Evolutionary conservation across 2,329 filamentous ascomycete species (phyloP), one percentile per base, ranked within the genome.

Genomic region (Macrophomina pseudophaseolina): DNA sequence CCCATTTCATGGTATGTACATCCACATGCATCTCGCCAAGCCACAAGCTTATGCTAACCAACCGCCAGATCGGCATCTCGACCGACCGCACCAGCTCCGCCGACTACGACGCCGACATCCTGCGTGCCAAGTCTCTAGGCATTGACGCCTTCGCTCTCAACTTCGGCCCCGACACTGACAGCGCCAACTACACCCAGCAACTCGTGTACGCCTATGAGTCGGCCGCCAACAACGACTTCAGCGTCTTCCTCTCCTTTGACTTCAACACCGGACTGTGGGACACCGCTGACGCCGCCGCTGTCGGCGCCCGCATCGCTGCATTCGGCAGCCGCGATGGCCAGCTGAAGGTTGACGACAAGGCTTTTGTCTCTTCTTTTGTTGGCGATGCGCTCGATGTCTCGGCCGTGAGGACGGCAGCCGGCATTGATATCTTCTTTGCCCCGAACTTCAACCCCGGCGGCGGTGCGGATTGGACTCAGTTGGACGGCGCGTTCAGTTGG

Each of bases 71-170:
- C 56, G 73, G 73, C 35, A 75, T 74, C 46, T 69, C 73, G 11
- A 59, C 66, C n/a, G 70, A 70, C 59, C 65, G 73, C 49, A 52
- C 64, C 35, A 72, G 68, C 60, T 65, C 72, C 3, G 65, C 68
- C 42, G 73, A 74, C 48, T 76, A 74, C 56, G 72, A 75, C 48
- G 68, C 58, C 14, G 73, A 74, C 63, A 74, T 75, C 69, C 58
- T 70, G 44, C 64, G 66, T 14, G 74, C 74, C 32, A 74, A 75
- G 68, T 70, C 71, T 6, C 71, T 73, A 16, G 74, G 74, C 52
- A 76, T 76, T 59, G 74, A 76, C 65, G 74, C 74, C 11, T 75
- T 76, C 51, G 74, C 74, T 1, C 71, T 76, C 33, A 75, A 76
- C 69, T 74, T 76, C 65, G 74, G 69, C 28, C 62, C 62, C 1